Evolutionary conservation across 2,329 filamentous ascomycete species (phyloP), one percentile per base, ranked within the genome.

Genomic region (Penicillium rolfsii): DNA sequence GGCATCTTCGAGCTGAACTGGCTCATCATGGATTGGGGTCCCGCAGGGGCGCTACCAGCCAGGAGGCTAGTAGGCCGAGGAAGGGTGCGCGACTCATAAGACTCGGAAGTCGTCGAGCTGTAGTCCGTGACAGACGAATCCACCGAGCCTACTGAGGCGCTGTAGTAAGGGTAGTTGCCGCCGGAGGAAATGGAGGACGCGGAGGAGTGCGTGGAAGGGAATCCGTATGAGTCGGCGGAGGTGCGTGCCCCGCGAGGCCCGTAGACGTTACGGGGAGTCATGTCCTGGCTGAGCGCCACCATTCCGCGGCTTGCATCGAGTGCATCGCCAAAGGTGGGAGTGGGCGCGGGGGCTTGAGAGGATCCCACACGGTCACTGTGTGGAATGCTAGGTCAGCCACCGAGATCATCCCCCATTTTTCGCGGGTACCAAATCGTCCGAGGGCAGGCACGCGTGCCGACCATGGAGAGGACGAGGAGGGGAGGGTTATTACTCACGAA

Each of bases 1-100:
- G 93, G 93, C 55, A 97, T 89, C 80, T 97, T 97, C 65, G 94
- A 97, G 79, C 91, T 97, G 81, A 98, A 98, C 72, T 96, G 93
- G 55, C 92, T 88, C 95, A 99, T 99, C 93, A 99, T 97, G 0
- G 93, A 96, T 74, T 96, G 91, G 1, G 93, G 93, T 19, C 92
- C 92, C 1, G 93, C 92, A 1, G 92, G 91, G 35, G 88, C 84
- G 60, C 84, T 87, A 46, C 81, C 81, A 28, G 83, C 82, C 59
- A 89, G 73, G 14, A 90, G 80, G 40, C 86, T 88, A 28, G 88
- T 87, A 0, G 93, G 91, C 56, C 91, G 85, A 1, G 93, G 93
- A 2, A 97, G 82, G n/a, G 91, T 94, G 69, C 93, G 86, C 54
- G 91, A 93, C 40, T 94, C 92, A 60, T 96, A 91, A 63, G 84